These are phyloP conservation scores for Zymoseptoria tritici DNA, from an alignment of 2,329 filamentous ascomycete genomes.

Conservation along the genomic window DNA sequence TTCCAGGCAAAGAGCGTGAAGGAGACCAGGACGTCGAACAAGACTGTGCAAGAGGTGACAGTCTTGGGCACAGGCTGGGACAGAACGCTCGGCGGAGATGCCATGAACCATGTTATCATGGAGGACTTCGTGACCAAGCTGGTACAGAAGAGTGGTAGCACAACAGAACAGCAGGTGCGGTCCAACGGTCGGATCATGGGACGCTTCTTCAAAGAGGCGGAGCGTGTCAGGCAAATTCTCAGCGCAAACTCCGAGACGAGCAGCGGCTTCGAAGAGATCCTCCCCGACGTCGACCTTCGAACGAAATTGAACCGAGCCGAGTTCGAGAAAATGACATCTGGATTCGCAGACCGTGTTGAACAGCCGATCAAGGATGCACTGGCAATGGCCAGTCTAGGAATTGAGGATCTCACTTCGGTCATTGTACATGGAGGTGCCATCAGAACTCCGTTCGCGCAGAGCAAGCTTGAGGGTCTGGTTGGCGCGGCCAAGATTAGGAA, in stretches of 20 bases:
- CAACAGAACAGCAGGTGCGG: slow-evolving; percentile 57
- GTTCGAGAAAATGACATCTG: slow-evolving; percentile 71
- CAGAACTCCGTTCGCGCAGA: slow-evolving; percentile 90
- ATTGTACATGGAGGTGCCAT: slow-evolving; percentile 89
- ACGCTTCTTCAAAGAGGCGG: slow-evolving; percentile 88
- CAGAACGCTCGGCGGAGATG: slow-evolving; percentile 78
- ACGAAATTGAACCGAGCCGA: slow-evolving; percentile 75
- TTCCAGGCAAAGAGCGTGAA: slow-evolving; percentile 88
- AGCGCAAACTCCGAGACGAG: slow-evolving; percentile 84
- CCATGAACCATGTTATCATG: slow-evolving; percentile 78
- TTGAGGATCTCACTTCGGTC: slow-evolving; percentile 75
- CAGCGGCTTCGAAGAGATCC: slow-evolving; percentile 77
- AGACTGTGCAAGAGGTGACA: slow-evolving; percentile 92
- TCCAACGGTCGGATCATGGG: slow-evolving; percentile 76
- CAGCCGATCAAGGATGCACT: slow-evolving; percentile 67
- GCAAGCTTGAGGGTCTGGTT: slow-evolving; percentile 67
- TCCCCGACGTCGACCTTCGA: slow-evolving; percentile 86
- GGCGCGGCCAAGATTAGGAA: slow-evolving; percentile 72
- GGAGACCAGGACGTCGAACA: slow-evolving; percentile 87
- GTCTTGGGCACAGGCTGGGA: slow-evolving; percentile 86
- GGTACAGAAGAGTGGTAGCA: slow-evolving; percentile 55
- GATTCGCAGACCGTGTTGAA: slow-evolving; percentile 61
- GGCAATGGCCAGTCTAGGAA: slow-evolving; percentile 60
- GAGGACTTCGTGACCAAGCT: slow-evolving; percentile 83
- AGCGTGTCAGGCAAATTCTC: slow-evolving; percentile 76